phyloP scores from a whole-genome alignment of 495 filamentous ascomycete species.

The Aspergillus biplanus region DNA sequence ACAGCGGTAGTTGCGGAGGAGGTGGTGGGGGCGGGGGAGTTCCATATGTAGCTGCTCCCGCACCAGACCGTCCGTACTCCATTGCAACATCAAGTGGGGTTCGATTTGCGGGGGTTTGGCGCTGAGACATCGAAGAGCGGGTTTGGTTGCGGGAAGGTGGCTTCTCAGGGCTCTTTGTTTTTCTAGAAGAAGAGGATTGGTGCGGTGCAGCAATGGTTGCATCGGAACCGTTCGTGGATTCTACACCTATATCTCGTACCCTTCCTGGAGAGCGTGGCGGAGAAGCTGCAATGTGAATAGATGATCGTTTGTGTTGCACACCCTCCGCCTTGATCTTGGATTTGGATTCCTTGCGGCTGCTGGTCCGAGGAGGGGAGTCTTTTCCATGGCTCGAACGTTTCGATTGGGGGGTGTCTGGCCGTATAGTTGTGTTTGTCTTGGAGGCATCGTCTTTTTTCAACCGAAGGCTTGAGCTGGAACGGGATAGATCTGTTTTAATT shows the following conservation, averaged over 20 bases:
- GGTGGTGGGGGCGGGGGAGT: constrained; percentile 81
- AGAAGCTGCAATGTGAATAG: constrained; percentile 38
- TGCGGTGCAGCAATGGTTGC: constrained; percentile 70
- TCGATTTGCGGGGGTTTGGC: constrained; percentile 24
- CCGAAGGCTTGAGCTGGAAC: constrained; percentile 48
- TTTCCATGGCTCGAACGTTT: constrained; percentile 36
- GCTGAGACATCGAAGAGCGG: constrained; percentile 42
- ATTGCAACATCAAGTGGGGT: constrained; percentile 43
- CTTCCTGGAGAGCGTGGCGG: constrained; percentile 42
- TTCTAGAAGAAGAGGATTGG: constrained; percentile 47
- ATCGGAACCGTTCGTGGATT: constrained; percentile 61
- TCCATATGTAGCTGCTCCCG: constrained; percentile 34
- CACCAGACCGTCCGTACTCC: constrained; percentile 47
- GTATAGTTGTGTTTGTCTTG: constrained; percentile 45
- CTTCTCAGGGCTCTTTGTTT: constrained; percentile 42
- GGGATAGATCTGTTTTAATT: constrained; percentile 45
- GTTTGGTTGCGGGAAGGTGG: constrained; percentile 47
- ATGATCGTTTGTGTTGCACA: constrained; percentile 38
- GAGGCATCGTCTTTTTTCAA: constrained; percentile 42
- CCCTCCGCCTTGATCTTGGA: constrained; percentile 38
- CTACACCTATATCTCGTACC: constrained; percentile 40
- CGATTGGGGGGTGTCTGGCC: constrained; percentile 48
- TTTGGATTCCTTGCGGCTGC: constrained; percentile 41
- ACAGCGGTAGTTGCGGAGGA: constrained; percentile 66
- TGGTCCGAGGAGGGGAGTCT: constrained; percentile 37